Evolutionary conservation across 352 stramenopile genomes (phyloP).

Genomic region (Pythium vanterpoolii): DNA sequence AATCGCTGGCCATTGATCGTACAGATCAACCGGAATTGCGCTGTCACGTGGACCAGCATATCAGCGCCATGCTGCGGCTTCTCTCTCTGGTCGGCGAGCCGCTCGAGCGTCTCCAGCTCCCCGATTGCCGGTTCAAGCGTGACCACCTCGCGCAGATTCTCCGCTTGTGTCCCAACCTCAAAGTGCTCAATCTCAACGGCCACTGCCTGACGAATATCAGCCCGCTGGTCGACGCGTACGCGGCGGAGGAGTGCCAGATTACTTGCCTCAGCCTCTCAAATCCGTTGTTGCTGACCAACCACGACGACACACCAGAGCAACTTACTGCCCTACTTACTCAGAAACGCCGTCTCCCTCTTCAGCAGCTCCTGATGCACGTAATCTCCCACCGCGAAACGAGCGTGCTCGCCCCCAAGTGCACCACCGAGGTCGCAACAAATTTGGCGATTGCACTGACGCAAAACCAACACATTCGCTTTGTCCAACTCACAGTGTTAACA

Average conservation of each 20-base stretch:
- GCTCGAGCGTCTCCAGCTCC: conserved; percentile 4
- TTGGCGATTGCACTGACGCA: neutral
- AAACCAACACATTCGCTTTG: neutral
- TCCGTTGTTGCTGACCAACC: neutral
- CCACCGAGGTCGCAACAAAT: neutral
- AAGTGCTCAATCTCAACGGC: conserved; percentile 10
- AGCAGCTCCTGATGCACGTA: neutral
- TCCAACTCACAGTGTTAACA: neutral
- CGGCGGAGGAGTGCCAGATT: neutral
- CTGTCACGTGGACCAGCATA: neutral
- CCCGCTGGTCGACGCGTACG: conserved; percentile 4
- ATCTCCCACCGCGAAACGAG: neutral
- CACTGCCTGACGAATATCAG: neutral
- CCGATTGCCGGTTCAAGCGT: neutral
- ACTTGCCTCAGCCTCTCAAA: neutral
- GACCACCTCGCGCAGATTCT: conserved; percentile 10
- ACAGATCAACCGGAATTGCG: neutral
- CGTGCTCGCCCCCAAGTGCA: neutral
- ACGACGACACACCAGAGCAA: neutral
- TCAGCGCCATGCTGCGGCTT: neutral
- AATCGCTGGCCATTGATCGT: neutral
- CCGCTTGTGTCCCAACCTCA: conserved; percentile 4
- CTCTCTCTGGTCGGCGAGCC: neutral
- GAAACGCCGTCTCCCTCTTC: neutral
- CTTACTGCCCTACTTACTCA: neutral